Conservation (phyloP, 2,329 filamentous ascomycete genomes). For the Paraphoma chrysanthemicola region DNA sequence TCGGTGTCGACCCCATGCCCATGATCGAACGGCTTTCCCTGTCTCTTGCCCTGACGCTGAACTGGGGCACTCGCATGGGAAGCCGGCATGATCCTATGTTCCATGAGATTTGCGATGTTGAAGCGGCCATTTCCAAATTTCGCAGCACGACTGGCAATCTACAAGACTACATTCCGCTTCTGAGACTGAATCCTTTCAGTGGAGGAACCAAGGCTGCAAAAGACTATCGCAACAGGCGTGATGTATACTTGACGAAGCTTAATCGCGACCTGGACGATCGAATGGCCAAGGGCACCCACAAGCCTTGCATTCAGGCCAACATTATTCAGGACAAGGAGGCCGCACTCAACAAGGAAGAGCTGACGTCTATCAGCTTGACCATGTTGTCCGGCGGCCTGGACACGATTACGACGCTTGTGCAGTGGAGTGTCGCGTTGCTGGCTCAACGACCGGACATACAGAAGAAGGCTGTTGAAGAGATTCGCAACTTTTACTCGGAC, state of each 20-base stretch:
- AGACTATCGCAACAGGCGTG: conserved; percentile 66
- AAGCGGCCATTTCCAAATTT: conserved; percentile 67
- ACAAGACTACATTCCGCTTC: conserved; percentile 67
- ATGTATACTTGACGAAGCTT: conserved; percentile 65
- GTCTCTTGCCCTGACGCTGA: conserved; percentile 68
- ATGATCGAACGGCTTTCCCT: conserved; percentile 71
- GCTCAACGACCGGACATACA: conserved; percentile 68
- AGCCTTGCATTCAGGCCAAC: conserved; percentile 72
- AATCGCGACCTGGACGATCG: conserved; percentile 66
- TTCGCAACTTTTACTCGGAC: conserved; percentile 60
- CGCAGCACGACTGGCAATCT: conserved; percentile 67
- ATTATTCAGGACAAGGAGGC: conserved; percentile 70
- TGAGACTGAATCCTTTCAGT: conserved; percentile 68
- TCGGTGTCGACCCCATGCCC: conserved; percentile 68
- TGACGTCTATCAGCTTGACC: conserved; percentile 70
- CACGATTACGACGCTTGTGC: conserved; percentile 70
- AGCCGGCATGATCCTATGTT: conserved; percentile 68
- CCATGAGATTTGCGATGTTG: conserved; percentile 68
- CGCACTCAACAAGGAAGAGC: conserved; percentile 66
- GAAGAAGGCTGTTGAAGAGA: conserved; percentile 64
- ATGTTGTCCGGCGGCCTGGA: conserved; percentile 74
- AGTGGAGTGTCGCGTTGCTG: conserved; percentile 69
- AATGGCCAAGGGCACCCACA: conserved; percentile 66
- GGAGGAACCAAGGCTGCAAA: conserved; percentile 64
- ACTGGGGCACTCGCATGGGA: conserved; percentile 69